These are phyloP conservation scores for Trypethelium eluteriae DNA, from an alignment of 495 filamentous ascomycete species.

Conservation along the genomic window DNA sequence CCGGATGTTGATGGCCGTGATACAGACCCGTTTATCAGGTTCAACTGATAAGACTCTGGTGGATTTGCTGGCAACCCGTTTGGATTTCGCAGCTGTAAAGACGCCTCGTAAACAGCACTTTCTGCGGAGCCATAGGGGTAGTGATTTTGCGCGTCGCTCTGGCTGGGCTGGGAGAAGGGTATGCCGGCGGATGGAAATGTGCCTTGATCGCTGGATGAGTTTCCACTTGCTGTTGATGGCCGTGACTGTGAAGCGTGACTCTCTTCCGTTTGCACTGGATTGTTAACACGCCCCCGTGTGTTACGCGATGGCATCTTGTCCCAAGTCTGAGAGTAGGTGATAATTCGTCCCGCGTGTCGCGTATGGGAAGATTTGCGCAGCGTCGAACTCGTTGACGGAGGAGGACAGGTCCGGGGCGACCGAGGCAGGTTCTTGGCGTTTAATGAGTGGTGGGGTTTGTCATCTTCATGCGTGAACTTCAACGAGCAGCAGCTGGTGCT, in stretches of 20 bases:
- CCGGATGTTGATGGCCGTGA: slow-evolving; percentile 15
- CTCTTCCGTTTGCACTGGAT: not conserved
- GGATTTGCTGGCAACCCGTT: slow-evolving; percentile 2
- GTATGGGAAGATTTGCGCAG: too few species aligned
- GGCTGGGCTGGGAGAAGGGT: slow-evolving; percentile 2
- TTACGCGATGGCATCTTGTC: slow-evolving; percentile 5
- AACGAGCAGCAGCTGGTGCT: too few species aligned
- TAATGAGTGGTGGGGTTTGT: too few species aligned
- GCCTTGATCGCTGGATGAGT: slow-evolving; percentile 10
- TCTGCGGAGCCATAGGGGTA: slow-evolving; percentile 8
- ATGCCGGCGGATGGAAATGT: slow-evolving; percentile 10
- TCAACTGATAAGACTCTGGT: not conserved
- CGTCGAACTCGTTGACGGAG: too few species aligned
- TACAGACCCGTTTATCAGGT: slow-evolving; percentile 11
- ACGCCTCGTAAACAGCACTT: slow-evolving; percentile 6
- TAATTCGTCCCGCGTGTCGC: not conserved
- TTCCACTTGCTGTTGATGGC: slow-evolving; percentile 46
- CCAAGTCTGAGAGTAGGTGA: not conserved
- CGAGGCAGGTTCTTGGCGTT: too few species aligned
- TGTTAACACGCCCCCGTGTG: not conserved
- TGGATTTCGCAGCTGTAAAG: not conserved
- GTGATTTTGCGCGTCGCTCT: slow-evolving; percentile 10
- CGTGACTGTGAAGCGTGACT: slow-evolving; percentile 64
- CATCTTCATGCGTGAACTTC: too few species aligned
- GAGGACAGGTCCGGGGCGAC: too few species aligned